phyloP scores from a whole-genome alignment of 306 rosid genomes.

The Castanopsis chinensis region DNA sequence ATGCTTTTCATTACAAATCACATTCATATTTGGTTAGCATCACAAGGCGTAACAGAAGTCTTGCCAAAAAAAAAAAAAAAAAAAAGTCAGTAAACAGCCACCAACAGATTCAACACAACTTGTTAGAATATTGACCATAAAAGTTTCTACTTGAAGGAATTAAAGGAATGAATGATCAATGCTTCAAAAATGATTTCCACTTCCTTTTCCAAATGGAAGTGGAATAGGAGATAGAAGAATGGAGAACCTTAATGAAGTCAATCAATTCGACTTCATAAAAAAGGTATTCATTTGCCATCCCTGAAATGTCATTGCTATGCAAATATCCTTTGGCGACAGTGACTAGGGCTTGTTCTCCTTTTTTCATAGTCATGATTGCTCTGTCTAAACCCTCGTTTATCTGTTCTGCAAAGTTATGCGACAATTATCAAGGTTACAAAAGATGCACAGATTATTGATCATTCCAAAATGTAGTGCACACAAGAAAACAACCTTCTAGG shows the following conservation, averaged over 20 bases:
- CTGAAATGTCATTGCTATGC: conserved; percentile 15
- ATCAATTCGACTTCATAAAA: conserved; percentile 49
- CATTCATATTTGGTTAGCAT: too few relatives aligned
- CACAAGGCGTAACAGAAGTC: neutral
- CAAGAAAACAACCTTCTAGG: conserved; percentile 43
- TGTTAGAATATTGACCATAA: neutral
- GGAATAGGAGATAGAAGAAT: neutral
- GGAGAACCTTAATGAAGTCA: conserved; percentile 57
- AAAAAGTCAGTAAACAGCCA: neutral
- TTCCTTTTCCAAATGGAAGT: neutral
- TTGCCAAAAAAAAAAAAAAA: neutral
- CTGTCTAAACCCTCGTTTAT: conserved; percentile 51
- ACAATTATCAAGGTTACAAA: neutral
- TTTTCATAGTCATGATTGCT: conserved; percentile 69
- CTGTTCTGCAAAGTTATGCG: conserved; percentile 41
- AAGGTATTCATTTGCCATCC: conserved; percentile 20
- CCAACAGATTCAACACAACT: neutral
- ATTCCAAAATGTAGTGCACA: conserved; percentile 7
- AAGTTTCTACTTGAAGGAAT: neutral
- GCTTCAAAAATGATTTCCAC: neutral
- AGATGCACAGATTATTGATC: neutral
- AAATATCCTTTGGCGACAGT: conserved; percentile 40
- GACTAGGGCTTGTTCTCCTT: conserved; percentile 53
- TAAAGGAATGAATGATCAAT: neutral
- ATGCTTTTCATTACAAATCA: too few relatives aligned